Conservation (phyloP, 441 rosid genomes). For the Gossypium trilobum region DNA sequence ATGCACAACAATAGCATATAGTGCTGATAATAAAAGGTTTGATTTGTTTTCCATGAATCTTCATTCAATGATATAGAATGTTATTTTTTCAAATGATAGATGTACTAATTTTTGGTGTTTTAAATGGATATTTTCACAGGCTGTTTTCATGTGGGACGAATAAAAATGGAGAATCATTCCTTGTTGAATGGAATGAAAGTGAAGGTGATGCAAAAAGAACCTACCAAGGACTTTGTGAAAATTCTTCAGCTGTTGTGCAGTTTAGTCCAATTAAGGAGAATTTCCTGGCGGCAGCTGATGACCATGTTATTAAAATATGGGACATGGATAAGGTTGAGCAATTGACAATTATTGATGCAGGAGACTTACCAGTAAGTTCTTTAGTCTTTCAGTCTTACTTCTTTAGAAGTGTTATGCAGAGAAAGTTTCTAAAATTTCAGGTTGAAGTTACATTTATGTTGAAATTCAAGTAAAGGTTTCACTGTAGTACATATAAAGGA, state of each 20-base stretch:
- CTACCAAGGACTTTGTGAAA: constrained; percentile 37
- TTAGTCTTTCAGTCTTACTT: neutral
- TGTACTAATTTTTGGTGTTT: neutral
- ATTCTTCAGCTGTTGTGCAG: constrained; percentile 33
- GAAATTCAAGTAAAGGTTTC: constrained; percentile 1
- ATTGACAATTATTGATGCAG: constrained; percentile 36
- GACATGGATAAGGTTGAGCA: constrained; percentile 41
- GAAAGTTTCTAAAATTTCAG: neutral
- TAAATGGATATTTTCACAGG: constrained; percentile 20
- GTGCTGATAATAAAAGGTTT: constrained; percentile 40
- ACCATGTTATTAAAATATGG: constrained; percentile 47
- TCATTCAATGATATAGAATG: constrained; percentile 1
- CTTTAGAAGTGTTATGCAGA: constrained; percentile 6
- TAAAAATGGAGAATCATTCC: constrained; percentile 40
- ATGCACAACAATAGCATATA: constrained; percentile 41
- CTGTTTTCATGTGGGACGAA: constrained; percentile 53
- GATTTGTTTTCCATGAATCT: neutral
- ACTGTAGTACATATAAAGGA: neutral
- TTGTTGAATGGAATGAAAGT: constrained; percentile 56
- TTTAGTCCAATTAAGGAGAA: constrained; percentile 38
- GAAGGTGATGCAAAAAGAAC: constrained; percentile 41
- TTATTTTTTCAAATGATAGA: neutral
- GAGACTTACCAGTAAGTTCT: constrained; percentile 43
- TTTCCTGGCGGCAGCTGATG: constrained; percentile 54
- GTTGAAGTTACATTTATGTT: constrained; percentile 4